Evolutionary conservation across 108 stramenopile genomes (phyloP), one percentile per base, ranked within the genome.

Genomic region (Chaetoceros tenuissimus): DNA sequence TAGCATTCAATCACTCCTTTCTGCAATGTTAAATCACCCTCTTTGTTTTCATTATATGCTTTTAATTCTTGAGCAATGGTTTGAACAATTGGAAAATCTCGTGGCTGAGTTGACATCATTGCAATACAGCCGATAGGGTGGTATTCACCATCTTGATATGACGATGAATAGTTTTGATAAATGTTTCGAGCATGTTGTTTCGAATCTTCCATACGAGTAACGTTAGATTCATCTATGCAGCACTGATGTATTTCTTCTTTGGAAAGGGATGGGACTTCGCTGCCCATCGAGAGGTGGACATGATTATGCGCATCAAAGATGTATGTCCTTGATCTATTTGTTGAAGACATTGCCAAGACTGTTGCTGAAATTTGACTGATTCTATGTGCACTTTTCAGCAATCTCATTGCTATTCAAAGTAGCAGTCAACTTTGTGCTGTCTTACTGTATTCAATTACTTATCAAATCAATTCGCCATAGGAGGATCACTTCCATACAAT

Each of bases 221-320:
- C 8, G 34, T 40, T 13, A 40, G 34, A 40, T 40, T 40, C 13
- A 40, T 13, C 13, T 40, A 13, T 40, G 34, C 34, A 13, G 13
- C 17, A 20, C 23, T 51, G 1, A n/a, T 22, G 46, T 31, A 40
- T 29, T 18, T 1, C 31, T 28, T 13, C 10, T 28, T 28, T 21
- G 22, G 47, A 13, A 8, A 62, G 20, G 0, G 69, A 30, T n/a
- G 47, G 25, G 28, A 66, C 25, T 10, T 68, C 57, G 1, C 75
- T 69, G 23, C 60, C 46, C 3, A 79, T 72, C 26, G 85, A 85
- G 49, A 92, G 60, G 44, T 92, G 90, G 28, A 88, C 68, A 59
- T 92, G 90, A 59, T 82, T 85, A 64, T 92, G 90, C 23, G 77
- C 74, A 71, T 92, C 90, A 53, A 92, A 92, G n/a, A n/a, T n/a